These are phyloP conservation scores for Coemansia aciculifera DNA, from an alignment of 192 early-diverging fungal genomes.

Conservation along the genomic window DNA sequence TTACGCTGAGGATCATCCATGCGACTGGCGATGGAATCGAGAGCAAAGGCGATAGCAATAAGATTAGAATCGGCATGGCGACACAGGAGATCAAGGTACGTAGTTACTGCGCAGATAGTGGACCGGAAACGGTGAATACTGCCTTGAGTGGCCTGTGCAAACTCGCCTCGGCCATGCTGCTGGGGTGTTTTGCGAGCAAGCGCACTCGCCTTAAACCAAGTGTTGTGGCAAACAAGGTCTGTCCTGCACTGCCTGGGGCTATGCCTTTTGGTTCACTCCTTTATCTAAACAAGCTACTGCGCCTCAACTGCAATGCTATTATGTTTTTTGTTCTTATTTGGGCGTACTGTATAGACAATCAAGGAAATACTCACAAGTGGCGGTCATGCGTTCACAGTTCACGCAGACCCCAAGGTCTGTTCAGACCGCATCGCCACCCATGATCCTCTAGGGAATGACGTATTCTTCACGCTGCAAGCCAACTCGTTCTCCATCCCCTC, in stretches of 20 bases:
- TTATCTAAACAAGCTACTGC: not conserved
- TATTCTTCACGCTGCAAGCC: slow-evolving; percentile 68
- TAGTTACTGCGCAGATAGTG: not conserved
- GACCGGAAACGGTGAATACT: not conserved
- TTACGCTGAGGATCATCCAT: slow-evolving; percentile 47
- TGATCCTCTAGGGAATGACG: slow-evolving; percentile 82
- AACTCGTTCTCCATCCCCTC: slow-evolving; percentile 55
- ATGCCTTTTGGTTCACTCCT: too few relatives aligned
- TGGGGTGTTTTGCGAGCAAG: not conserved
- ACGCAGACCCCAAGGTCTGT: slow-evolving; percentile 28
- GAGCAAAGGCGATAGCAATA: slow-evolving; percentile 5
- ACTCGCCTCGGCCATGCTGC: not conserved
- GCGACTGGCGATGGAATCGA: slow-evolving; percentile 8
- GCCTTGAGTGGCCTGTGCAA: not conserved
- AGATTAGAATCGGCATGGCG: slow-evolving; percentile 32
- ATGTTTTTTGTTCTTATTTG: not conserved
- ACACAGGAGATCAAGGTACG: slow-evolving; percentile 39
- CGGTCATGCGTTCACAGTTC: slow-evolving; percentile 25
- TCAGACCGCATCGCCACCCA: slow-evolving; percentile 54
- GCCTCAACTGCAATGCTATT: not conserved
- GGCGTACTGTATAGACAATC: slow-evolving; percentile 12
- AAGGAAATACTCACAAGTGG: slow-evolving; percentile 20
- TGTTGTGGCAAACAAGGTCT: not conserved
- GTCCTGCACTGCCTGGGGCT: not conserved
- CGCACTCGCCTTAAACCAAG: not conserved